phyloP scores from a whole-genome alignment of 2,329 filamentous ascomycete species.

The Diaporthe humulicola region DNA sequence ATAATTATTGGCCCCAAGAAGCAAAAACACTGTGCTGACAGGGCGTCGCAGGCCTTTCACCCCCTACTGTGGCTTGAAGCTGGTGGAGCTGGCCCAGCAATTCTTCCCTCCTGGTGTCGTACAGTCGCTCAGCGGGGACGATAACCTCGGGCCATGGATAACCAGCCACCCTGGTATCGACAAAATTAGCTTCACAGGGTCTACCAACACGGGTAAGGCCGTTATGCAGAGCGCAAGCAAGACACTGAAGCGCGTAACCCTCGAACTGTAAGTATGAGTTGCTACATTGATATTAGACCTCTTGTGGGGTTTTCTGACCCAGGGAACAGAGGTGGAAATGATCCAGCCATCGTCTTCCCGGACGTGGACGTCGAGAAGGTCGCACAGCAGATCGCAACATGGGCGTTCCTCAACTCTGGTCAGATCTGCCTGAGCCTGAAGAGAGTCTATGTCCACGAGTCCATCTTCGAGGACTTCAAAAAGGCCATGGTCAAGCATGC shows the following conservation, averaged over 20 bases:
- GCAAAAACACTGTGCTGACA: background rate
- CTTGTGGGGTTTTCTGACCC: background rate
- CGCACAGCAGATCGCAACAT: conserved; percentile 54
- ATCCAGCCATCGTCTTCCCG: conserved; percentile 59
- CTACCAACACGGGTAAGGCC: conserved; percentile 51
- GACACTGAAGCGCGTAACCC: conserved; percentile 59
- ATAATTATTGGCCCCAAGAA: too few species aligned
- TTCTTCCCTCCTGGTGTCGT: conserved; percentile 73
- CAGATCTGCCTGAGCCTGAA: conserved; percentile 68
- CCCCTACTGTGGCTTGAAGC: conserved; percentile 69
- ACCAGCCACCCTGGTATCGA: conserved; percentile 70
- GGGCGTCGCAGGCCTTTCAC: conserved; percentile 54
- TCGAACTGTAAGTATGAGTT: conserved; percentile 47
- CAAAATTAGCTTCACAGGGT: conserved; percentile 76
- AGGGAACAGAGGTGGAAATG: conserved; percentile 57
- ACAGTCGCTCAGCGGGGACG: conserved; percentile 71
- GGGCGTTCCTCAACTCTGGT: conserved; percentile 69
- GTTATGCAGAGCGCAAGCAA: conserved; percentile 56
- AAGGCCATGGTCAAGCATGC: conserved; percentile 60
- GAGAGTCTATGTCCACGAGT: conserved; percentile 67
- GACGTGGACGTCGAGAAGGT: conserved; percentile 56
- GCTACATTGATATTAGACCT: background rate
- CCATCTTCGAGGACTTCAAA: conserved; percentile 63
- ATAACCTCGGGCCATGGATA: conserved; percentile 70
- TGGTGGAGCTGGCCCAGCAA: conserved; percentile 67